Conservation (phyloP, 2,329 filamentous ascomycete genomes). For the Paecilomyces sp. region DNA sequence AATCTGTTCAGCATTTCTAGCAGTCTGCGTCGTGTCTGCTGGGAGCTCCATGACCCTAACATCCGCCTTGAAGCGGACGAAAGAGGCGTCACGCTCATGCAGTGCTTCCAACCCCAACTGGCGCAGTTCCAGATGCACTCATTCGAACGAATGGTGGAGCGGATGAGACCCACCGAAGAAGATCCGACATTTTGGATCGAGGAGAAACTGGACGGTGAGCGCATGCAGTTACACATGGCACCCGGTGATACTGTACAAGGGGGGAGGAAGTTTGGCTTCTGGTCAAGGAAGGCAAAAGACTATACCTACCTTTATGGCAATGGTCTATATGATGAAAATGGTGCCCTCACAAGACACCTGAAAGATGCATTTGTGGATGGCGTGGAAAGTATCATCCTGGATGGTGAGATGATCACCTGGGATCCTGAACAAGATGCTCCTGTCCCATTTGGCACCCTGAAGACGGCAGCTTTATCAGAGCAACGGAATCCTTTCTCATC, state of each 20-base stretch:
- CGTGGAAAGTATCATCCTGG: slow-evolving; percentile 81
- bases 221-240: slow-evolving; percentile 93
- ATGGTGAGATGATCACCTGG: slow-evolving; percentile 99
- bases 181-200: slow-evolving; percentile 89
- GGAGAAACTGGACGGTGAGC: slow-evolving; percentile 93
- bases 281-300: slow-evolving; percentile 93
- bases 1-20: slow-evolving; percentile 83
- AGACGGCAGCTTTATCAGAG: slow-evolving; percentile 77
- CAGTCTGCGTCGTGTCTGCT: slow-evolving; percentile 83
- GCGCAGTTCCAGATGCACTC: slow-evolving; percentile 84
- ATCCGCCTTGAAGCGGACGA: slow-evolving; percentile 68
- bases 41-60: slow-evolving; percentile 74
- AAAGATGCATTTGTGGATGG: slow-evolving; percentile 67
- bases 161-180: slow-evolving; percentile 58
- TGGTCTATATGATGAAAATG: slow-evolving; percentile 64
- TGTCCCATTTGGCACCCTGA: slow-evolving; percentile 85
- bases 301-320: slow-evolving; percentile 91
- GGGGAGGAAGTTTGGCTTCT: slow-evolving; percentile 72
- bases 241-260: slow-evolving; percentile 62
- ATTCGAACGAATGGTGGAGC: slow-evolving; percentile 71
- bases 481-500: slow-evolving; percentile 62
- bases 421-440: slow-evolving; percentile 78
- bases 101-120: slow-evolving; percentile 92
- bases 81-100: slow-evolving; percentile 72
- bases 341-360: slow-evolving; percentile 73